Conservation (phyloP, 371 early-diverging fungal species). For the Rhizopus arrhizus region DNA sequence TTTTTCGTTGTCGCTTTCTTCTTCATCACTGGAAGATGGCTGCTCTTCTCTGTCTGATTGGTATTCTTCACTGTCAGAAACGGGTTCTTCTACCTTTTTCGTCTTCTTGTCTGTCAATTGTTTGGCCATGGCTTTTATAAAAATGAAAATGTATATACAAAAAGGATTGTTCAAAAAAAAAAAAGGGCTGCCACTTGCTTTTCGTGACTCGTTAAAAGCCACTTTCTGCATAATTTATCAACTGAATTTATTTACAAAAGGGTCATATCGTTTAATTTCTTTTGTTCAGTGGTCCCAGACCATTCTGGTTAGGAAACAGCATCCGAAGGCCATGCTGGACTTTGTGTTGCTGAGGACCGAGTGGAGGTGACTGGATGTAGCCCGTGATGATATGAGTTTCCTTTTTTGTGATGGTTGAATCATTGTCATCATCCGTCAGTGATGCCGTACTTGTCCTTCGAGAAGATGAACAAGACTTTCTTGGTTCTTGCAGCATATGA, state of each 20-base stretch:
- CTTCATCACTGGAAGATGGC: slow-evolving; percentile 10
- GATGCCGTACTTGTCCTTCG: slow-evolving; percentile 14
- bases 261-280: too few relatives aligned
- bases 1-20: slow-evolving; percentile 37
- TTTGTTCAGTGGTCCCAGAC: slow-evolving; percentile 14
- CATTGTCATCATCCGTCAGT: slow-evolving; percentile 21
- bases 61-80: slow-evolving; percentile 6
- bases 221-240: slow-evolving; percentile 1
- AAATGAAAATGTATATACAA: not conserved
- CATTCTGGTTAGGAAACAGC: slow-evolving; percentile 21
- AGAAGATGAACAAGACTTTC: not conserved
- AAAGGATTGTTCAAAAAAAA: not conserved
- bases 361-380: slow-evolving; percentile 24
- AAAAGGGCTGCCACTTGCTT: not conserved
- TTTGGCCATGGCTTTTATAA: not conserved
- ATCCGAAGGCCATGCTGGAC: slow-evolving; percentile 22
- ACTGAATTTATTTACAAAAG: not conserved
- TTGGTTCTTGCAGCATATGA: slow-evolving; percentile 31
- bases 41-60: slow-evolving; percentile 10
- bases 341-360: slow-evolving; percentile 23
- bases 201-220: slow-evolving; percentile 1
- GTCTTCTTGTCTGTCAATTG: slow-evolving; percentile 3
- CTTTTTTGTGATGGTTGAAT: not conserved
- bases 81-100: not conserved
- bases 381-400: slow-evolving; percentile 6